phyloP scores from a whole-genome alignment of 202 grass and related monocot genomes.

The Zizania palustris region DNA sequence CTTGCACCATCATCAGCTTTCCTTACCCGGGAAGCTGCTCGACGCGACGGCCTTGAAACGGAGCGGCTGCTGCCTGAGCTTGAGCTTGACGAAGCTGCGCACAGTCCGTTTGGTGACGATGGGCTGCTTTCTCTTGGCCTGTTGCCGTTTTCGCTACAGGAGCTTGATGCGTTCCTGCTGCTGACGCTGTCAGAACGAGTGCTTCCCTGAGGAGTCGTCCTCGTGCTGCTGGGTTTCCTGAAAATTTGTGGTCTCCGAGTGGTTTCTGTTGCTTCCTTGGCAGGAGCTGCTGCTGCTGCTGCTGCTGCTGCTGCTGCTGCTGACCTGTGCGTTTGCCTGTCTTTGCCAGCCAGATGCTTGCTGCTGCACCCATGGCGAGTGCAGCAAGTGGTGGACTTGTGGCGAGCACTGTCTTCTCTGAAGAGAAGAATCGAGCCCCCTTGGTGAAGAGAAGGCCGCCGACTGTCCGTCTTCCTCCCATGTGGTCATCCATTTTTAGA shows the following conservation, averaged over 20 bases:
- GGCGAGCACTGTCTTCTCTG: slow-evolving; percentile 56
- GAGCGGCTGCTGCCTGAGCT: slow-evolving; percentile 3
- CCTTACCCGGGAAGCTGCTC: slow-evolving; percentile 18
- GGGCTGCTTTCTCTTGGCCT: slow-evolving; percentile 37
- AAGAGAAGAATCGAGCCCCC: slow-evolving; percentile 75
- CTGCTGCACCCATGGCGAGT: slow-evolving; percentile 49
- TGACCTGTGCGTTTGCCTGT: slow-evolving; percentile 33
- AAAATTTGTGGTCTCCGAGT: slow-evolving; percentile 25
- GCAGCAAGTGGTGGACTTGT: slow-evolving; percentile 46
- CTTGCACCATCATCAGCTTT: slow-evolving; percentile 19
- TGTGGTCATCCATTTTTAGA: slow-evolving; percentile 63
- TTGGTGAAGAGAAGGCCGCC: slow-evolving; percentile 82
- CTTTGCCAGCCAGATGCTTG: slow-evolving; percentile 36
- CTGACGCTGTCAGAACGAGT: slow-evolving; percentile 22
- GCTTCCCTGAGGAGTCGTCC: slow-evolving; percentile 21
- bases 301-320: background rate
- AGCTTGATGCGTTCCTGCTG: slow-evolving; percentile 12
- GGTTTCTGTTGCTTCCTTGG: slow-evolving; percentile 26
- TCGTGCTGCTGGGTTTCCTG: slow-evolving; percentile 43
- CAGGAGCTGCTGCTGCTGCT: background rate
- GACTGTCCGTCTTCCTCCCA: slow-evolving; percentile 80
- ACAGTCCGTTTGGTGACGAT: slow-evolving; percentile 24
- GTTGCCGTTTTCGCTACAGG: slow-evolving; percentile 34
- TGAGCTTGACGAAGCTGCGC: slow-evolving; percentile 24
- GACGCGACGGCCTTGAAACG: slow-evolving; percentile 30